Percentiles rank a stretch among this genome's conserved stretches.
Evolutionary conservation across 176 grass and related monocot genomes (phyloP).

Genomic region (bread wheat (Triticum aestivum)): IWGSC_CS_RefSeq_v2.1 NC_057795.1:386932641-386933140

Average conservation of each 20-base stretch:
- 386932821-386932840: slow-evolving; percentile 74
- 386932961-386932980: not conserved
- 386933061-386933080: too few relatives aligned
- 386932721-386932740: slow-evolving; percentile 68
- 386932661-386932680: slow-evolving; percentile 67
- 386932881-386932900: slow-evolving; percentile 68
- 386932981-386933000: not conserved
- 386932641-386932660: slow-evolving; percentile 31
- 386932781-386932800: slow-evolving; percentile 74
- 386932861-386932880: slow-evolving; percentile 71
- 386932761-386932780: slow-evolving; percentile 82
- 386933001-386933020: too few relatives aligned
- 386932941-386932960: not conserved
- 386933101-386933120: not conserved
- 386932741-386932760: slow-evolving; percentile 82
- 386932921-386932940: not conserved
- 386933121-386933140: not conserved
- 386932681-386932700: slow-evolving; percentile 83
- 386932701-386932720: slow-evolving; percentile 42
- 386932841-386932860: slow-evolving; percentile 81
- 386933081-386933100: not conserved
- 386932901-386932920: not conserved
- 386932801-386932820: slow-evolving; percentile 67
- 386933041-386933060: too few relatives aligned
- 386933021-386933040: too few relatives aligned